These are phyloP conservation scores for Candida parachauliodes DNA, from an alignment of 805 yeast genomes.

Conservation along the genomic window DNA sequence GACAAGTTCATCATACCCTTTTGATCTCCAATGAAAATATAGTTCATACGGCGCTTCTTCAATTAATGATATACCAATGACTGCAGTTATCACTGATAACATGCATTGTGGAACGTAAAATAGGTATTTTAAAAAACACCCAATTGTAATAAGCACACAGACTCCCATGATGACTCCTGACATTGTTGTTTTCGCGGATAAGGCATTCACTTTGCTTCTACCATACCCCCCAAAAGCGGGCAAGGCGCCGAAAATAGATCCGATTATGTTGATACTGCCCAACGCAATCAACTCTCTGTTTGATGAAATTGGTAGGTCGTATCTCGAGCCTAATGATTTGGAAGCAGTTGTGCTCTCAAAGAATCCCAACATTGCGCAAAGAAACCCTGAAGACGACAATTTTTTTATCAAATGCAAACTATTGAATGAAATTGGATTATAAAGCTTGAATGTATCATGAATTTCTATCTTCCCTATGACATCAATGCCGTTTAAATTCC, in stretches of 20 bases:
- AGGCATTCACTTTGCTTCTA: conserved; percentile 81
- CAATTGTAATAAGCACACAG: conserved; percentile 62
- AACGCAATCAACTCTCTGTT: conserved; percentile 90
- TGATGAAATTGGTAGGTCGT: conserved; percentile 69
- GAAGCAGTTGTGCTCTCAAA: conserved; percentile 93
- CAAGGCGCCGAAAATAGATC: conserved; percentile 64
- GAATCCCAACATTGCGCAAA: conserved; percentile 83
- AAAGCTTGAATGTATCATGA: conserved; percentile 44
- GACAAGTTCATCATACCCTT: conserved; percentile 73
- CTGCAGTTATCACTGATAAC: conserved; percentile 73
- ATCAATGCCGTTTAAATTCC: conserved; percentile 54
- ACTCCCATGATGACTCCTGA: conserved; percentile 84
- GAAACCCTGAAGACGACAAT: conserved; percentile 64
- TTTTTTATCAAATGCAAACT: conserved; percentile 49
- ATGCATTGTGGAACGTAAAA: conserved; percentile 77
- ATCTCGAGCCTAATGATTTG: conserved; percentile 74
- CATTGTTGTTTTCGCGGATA: conserved; percentile 78
- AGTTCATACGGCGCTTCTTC: conserved; percentile 85
- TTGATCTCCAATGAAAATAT: conserved; percentile 63
- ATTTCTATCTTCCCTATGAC: conserved; percentile 67
- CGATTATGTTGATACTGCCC: conserved; percentile 68
- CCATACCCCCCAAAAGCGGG: conserved; percentile 98
- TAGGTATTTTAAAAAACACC: conserved; percentile 56
- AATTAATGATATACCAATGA: conserved; percentile 59
- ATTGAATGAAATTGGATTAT: conserved; percentile 53